These are phyloP conservation scores for Penicillium flavigenum DNA, from an alignment of 495 filamentous ascomycete species.

Conservation along the genomic window DNA sequence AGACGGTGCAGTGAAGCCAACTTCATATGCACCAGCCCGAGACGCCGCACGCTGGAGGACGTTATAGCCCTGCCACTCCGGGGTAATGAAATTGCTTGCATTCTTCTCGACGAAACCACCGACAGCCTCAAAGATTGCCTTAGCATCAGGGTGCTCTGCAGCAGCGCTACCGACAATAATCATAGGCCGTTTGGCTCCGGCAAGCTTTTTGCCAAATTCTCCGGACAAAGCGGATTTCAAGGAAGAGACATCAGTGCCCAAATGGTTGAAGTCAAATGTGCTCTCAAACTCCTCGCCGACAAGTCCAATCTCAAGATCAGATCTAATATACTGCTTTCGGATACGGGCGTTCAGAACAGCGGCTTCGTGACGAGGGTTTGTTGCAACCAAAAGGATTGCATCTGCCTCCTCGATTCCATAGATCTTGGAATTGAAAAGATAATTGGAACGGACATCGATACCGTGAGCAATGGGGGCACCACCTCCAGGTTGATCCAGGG, in stretches of 20 bases:
- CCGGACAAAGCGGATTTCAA: constrained; percentile 85
- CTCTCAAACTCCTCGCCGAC: constrained; percentile 88
- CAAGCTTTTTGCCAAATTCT: constrained; percentile 85
- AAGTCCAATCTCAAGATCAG: constrained; percentile 88
- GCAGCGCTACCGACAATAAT: constrained; percentile 91
- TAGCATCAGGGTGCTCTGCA: constrained; percentile 84
- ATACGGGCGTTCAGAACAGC: constrained; percentile 94
- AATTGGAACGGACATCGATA: constrained; percentile 90
- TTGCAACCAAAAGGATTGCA: constrained; percentile 86
- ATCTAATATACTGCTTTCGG: constrained; percentile 94
- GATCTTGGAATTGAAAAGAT: constrained; percentile 93
- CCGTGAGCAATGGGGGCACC: constrained; percentile 85
- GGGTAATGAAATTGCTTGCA: constrained; percentile 76
- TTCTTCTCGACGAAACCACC: constrained; percentile 91
- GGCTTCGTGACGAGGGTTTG: constrained; percentile 92
- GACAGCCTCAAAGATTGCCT: constrained; percentile 86
- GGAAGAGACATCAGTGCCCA: constrained; percentile 72
- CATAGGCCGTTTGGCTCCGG: constrained; percentile 86
- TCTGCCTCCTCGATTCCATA: constrained; percentile 92
- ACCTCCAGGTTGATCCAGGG: constrained; percentile 85
- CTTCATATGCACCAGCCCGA: constrained; percentile 86
- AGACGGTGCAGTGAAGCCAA: constrained; percentile 87
- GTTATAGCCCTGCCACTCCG: constrained; percentile 97
- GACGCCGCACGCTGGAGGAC: constrained; percentile 92
- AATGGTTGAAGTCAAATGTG: constrained; percentile 89